phyloP scores from a whole-genome alignment of 2,329 filamentous ascomycete genomes.

The Zopfia rhizophila region DNA sequence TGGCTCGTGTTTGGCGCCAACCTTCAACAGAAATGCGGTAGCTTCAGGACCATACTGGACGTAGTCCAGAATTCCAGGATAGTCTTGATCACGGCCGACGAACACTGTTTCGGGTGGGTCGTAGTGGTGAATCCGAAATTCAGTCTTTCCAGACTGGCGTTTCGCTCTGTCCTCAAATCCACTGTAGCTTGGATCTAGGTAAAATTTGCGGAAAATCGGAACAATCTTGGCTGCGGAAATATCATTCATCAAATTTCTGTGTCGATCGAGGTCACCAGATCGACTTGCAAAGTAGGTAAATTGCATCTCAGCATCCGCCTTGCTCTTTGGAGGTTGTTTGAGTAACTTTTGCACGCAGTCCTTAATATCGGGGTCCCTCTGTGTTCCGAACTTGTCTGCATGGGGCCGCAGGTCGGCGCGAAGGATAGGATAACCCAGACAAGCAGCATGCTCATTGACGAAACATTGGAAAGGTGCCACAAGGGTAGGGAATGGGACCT shows the following conservation, averaged over 20 bases:
- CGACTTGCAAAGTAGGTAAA: slow-evolving; percentile 88
- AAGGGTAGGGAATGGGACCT: slow-evolving; percentile 68
- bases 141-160: slow-evolving; percentile 43
- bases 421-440: slow-evolving; percentile 85
- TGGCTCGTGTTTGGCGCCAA: slow-evolving; percentile 91
- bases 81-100: slow-evolving; percentile 76
- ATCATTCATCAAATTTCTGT: slow-evolving; percentile 35
- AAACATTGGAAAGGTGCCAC: slow-evolving; percentile 82
- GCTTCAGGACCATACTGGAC: slow-evolving; percentile 91
- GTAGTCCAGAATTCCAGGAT: slow-evolving; percentile 94
- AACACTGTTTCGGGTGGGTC: slow-evolving; percentile 81
- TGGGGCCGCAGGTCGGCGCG: slow-evolving; percentile 80
- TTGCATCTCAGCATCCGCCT: slow-evolving; percentile 72
- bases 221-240: slow-evolving; percentile 49
- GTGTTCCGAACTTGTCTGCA: slow-evolving; percentile 86
- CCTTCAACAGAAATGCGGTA: slow-evolving; percentile 87
- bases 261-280: slow-evolving; percentile 73
- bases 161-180: slow-evolving; percentile 47
- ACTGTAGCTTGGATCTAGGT: slow-evolving; percentile 39
- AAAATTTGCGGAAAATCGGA: slow-evolving; percentile 48
- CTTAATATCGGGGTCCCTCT: slow-evolving; percentile 79
- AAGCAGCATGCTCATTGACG: slow-evolving; percentile 77
- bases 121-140: slow-evolving; percentile 59
- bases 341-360: slow-evolving; percentile 80
- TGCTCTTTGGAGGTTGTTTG: slow-evolving; percentile 74